phyloP scores from a whole-genome alignment of 768 basidiomycete species.

The Termitomyces heimii region DNA sequence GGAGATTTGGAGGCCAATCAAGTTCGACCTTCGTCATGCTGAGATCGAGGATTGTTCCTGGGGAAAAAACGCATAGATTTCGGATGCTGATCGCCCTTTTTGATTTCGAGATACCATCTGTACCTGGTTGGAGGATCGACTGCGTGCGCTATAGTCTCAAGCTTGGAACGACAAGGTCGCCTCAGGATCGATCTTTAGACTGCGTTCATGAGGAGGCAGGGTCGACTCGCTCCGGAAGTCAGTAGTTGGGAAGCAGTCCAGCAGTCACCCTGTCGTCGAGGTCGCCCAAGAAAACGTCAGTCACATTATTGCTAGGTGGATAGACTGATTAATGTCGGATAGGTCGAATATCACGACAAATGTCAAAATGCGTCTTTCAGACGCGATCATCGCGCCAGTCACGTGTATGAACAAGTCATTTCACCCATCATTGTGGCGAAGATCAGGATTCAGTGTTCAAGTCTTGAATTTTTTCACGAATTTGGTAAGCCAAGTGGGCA shows the following conservation, averaged over 20 bases:
- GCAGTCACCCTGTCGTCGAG: no score
- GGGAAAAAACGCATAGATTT: not conserved
- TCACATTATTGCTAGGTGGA: not conserved
- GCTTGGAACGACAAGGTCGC: not conserved
- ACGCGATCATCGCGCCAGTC: not conserved
- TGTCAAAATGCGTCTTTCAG: not conserved
- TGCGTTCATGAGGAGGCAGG: not conserved
- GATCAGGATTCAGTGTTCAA: not conserved
- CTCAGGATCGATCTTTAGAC: not conserved
- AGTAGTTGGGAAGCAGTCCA: not conserved
- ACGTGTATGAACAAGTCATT: not conserved
- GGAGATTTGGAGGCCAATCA: no score
- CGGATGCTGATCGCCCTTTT: not conserved
- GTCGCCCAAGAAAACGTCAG: not conserved
- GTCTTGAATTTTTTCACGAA: not conserved
- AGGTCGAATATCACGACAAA: not conserved
- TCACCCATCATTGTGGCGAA: not conserved
- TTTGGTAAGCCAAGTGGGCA: no score
- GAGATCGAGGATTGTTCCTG: not conserved
- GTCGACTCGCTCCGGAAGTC: not conserved
- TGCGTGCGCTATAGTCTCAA: not conserved
- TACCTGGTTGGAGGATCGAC: not conserved
- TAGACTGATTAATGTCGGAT: not conserved
- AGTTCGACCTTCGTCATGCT: no score
- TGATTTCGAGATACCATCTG: not conserved